A percentile compares a stretch with the other conserved stretches of the same genome.
phyloP scores from a whole-genome alignment of 192 early-diverging fungal species.

The Coemansia sp. region DNA sequence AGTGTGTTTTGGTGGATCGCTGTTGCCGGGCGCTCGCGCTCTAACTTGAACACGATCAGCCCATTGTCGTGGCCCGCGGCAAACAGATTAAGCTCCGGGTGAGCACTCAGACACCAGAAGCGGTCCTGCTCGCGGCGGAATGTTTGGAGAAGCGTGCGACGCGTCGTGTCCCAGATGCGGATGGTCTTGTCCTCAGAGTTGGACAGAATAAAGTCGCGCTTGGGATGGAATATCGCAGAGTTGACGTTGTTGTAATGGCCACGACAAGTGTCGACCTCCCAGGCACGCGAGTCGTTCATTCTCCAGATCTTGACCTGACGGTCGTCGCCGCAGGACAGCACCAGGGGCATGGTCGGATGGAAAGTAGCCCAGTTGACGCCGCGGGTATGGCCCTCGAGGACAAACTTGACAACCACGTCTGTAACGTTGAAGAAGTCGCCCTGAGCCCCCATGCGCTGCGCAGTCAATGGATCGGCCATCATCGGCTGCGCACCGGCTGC shows the following conservation, averaged over 20 bases:
- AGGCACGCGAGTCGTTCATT: slow-evolving; percentile 97
- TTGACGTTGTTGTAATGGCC: slow-evolving; percentile 99
- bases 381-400: slow-evolving; percentile 95
- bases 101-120: slow-evolving; percentile 94
- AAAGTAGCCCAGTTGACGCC: slow-evolving; percentile 98
- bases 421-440: slow-evolving; percentile 96
- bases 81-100: slow-evolving; percentile 97
- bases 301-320: slow-evolving; percentile 98
- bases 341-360: slow-evolving; percentile 93
- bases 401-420: slow-evolving; percentile 96
- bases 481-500: slow-evolving; percentile 49
- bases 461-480: slow-evolving; percentile 37
- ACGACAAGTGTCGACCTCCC: slow-evolving; percentile 99
- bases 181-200: slow-evolving; percentile 97
- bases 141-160: slow-evolving; percentile 90
- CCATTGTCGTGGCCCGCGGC: slow-evolving; percentile 98
- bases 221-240: slow-evolving; percentile 90
- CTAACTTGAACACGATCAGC: slow-evolving; percentile 97
- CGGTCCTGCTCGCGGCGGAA: slow-evolving; percentile 96
- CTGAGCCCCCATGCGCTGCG: slow-evolving; percentile 60
- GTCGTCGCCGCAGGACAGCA: slow-evolving; percentile 97
- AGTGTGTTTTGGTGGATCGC: slow-evolving; percentile 79
- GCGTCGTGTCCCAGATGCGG: slow-evolving; percentile 97
- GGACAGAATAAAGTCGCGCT: slow-evolving; percentile 91
- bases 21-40: slow-evolving; percentile 93